Base-by-base conservation (phyloP, 2,329 filamentous ascomycete genomes). In the Colletotrichum echinochloae region DNA sequence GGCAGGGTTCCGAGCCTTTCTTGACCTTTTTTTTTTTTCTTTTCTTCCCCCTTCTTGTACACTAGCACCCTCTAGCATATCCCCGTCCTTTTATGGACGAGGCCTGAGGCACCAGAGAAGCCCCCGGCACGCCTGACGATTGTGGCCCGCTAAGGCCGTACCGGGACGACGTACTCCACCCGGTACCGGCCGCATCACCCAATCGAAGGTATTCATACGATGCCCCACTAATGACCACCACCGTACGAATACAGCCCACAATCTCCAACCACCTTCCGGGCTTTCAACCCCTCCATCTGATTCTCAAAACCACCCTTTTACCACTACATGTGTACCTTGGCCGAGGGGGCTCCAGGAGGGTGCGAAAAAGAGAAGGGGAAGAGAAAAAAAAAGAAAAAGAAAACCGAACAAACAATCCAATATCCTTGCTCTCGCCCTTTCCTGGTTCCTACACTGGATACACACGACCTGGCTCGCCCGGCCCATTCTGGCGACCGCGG, bases 241-340 rank as follows among this genome's bases (percentile, higher is more conserved):
- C 41, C 9, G 41, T 46, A 14, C 41, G 41, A 46, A 46, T 46
- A 46, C 41, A 46, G 51, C 20, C 67, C 54, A 65, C 67, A 66
- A 51, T 54, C 51, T 67, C 67, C 67, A 70, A 70, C 67, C 67
- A 70, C 64, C 67, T 46, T 18, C 46, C 37, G 54, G 26, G 48
- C 37, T 35, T 37, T 39, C 16, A 46, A 54, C 46, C 64, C 65
- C 60, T 68, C 52, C 60, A 65, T 60, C 8, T 44, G 37, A 37
- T 33, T 54, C 46, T 46, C 35, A 30, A 48, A 59, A 57, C 44
- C 44, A 44, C 35, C 54, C 23, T 65, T n/a, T 59, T 65, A 8
- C 11, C 35, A 37, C 39, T 44, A n/a, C 7, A 44, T 18, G 18
- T 44, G 18, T 14, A 60, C 26, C 48, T 52, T 57, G 51, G 28